Conservation (phyloP, 352 stramenopile species). For the Phytophthora tubulina region DNA sequence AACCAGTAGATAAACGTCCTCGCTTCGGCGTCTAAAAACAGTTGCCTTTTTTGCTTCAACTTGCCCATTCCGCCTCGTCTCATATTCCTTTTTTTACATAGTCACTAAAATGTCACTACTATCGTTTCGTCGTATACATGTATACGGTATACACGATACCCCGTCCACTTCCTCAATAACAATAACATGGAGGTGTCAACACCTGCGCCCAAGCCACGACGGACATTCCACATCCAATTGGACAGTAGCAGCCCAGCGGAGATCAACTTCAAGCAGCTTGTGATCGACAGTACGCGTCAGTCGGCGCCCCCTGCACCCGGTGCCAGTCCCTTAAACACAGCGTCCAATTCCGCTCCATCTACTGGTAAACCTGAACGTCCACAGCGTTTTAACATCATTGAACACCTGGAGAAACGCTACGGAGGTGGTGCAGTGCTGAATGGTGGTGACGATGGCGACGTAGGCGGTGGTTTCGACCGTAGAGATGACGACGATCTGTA, state of each 20-base stretch:
- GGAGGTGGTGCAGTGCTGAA: conserved; percentile 73
- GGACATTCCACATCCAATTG: conserved; percentile 67
- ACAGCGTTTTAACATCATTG: conserved; percentile 89
- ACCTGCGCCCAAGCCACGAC: conserved; percentile 33
- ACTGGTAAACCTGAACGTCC: conserved; percentile 3
- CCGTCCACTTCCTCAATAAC: background rate
- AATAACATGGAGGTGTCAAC: conserved; percentile 12
- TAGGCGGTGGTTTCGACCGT: conserved; percentile 43
- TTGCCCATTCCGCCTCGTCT: conserved; percentile 1
- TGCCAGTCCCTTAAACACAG: background rate
- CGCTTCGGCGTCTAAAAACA: conserved; percentile 18
- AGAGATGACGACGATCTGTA: conserved; percentile 88
- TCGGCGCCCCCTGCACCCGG: background rate
- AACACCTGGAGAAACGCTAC: conserved; percentile 88
- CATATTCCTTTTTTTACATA: background rate
- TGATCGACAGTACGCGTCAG: conserved; percentile 33
- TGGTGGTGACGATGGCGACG: conserved; percentile 33
- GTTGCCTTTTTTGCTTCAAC: conserved; percentile 16
- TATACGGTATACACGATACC: too few species aligned
- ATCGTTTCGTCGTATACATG: background rate
- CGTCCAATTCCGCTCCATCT: background rate
- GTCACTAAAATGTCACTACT: conserved; percentile 2
- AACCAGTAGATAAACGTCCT: conserved; percentile 11
- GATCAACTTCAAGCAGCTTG: conserved; percentile 81
- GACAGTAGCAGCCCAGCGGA: conserved; percentile 55